Conservation (phyloP, 1,284 basidiomycete genomes). For the Grifola frondosa region DNA sequence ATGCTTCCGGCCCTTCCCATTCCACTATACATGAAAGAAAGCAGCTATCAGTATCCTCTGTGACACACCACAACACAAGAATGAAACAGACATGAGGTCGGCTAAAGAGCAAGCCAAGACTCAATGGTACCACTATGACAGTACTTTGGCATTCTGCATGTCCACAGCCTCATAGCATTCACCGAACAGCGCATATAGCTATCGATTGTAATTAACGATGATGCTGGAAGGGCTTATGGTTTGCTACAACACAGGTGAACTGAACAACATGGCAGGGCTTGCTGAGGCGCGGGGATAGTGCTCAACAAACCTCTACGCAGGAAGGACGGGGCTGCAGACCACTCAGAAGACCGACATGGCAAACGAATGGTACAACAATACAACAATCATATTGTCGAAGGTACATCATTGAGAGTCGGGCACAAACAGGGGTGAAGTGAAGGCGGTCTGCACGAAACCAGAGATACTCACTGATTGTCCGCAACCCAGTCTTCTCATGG, state of each 20-base stretch:
- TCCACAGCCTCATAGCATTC: neutral
- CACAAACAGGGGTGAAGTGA: slow-evolving; percentile 30
- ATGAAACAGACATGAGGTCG: neutral
- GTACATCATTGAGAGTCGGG: slow-evolving; percentile 32
- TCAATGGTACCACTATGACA: neutral
- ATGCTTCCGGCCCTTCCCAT: slow-evolving; percentile 64
- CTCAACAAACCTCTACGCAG: slow-evolving; percentile 10
- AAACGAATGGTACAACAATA: slow-evolving; percentile 14
- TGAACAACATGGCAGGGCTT: slow-evolving; percentile 3
- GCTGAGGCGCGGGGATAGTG: slow-evolving; percentile 11
- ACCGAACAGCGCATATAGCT: neutral
- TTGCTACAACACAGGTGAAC: slow-evolving; percentile 1
- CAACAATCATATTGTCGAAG: slow-evolving; percentile 27
- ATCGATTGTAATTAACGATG: slow-evolving; percentile 11
- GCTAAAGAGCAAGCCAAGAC: slow-evolving; percentile 1
- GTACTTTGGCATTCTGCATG: neutral
- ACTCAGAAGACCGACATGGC: slow-evolving; percentile 9
- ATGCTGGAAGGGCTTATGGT: slow-evolving; percentile 8
- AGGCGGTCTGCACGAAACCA: slow-evolving; percentile 15
- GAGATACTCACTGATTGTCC: slow-evolving; percentile 76
- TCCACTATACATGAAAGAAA: slow-evolving; percentile 47
- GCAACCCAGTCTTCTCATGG: slow-evolving; percentile 59
- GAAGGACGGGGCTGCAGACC: slow-evolving; percentile 2
- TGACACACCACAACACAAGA: slow-evolving; percentile 1
- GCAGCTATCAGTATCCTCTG: slow-evolving; percentile 10